phyloP scores from a whole-genome alignment of 169 alveolate genomes.

The Pseudocohnilembus persalinus region DNA sequence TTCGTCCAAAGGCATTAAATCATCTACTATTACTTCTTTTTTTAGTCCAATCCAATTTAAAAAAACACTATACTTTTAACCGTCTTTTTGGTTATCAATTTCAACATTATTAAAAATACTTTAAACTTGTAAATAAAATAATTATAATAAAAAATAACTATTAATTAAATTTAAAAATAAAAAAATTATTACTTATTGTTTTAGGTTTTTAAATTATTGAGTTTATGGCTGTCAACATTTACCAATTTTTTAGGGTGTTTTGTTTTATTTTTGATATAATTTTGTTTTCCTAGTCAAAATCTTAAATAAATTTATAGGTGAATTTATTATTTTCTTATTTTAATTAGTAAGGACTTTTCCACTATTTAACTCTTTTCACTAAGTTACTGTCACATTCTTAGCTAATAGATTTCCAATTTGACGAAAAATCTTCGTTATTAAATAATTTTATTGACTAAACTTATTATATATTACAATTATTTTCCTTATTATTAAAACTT shows the following conservation, averaged over 20 bases:
- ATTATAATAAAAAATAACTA: no score
- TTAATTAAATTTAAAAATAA: no score
- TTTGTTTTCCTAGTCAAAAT: background rate
- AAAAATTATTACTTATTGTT: background rate
- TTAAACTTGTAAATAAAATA: background rate
- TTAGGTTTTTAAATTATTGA: background rate
- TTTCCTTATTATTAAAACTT: no score
- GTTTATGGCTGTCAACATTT: background rate
- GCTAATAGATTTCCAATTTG: no score
- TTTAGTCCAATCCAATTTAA: background rate
- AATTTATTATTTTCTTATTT: no score
- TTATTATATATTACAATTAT: no score
- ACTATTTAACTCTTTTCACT: background rate
- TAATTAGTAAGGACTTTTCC: background rate
- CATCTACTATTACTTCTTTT: background rate
- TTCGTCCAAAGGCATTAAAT: background rate
- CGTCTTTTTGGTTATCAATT: background rate
- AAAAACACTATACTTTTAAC: background rate
- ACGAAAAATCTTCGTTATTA: no score
- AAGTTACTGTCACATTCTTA: no score
- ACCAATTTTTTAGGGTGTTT: background rate
- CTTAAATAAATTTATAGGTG: no score
- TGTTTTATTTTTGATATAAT: no score
- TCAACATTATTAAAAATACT: background rate
- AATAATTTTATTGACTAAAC: no score